phyloP scores from a whole-genome alignment of 495 filamentous ascomycete genomes.

The Peziza echinospora region DNA sequence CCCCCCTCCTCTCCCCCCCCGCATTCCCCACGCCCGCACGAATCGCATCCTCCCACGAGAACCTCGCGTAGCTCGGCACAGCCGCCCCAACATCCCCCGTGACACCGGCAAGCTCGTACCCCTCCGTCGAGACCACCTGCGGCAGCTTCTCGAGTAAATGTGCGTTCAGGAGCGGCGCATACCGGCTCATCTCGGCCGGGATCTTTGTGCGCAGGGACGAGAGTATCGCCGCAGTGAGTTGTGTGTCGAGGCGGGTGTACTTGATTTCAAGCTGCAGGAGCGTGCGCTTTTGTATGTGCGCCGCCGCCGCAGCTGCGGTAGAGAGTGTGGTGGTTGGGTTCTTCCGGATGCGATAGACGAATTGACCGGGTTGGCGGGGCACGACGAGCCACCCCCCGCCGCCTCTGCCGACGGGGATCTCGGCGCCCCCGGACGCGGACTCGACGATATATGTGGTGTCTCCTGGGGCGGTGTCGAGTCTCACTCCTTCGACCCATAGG shows the following conservation, averaged over 20 bases:
- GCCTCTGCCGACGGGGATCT: constrained; percentile 27
- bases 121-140: constrained; percentile 28
- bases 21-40: constrained; percentile 16
- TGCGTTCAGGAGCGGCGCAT: constrained; percentile 27
- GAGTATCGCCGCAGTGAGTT: background rate
- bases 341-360: constrained; percentile 60
- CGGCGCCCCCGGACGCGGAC: constrained; percentile 42
- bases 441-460: constrained; percentile 7
- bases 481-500: constrained; percentile 47
- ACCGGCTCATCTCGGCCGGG: constrained; percentile 23
- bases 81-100: constrained; percentile 24
- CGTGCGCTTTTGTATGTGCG: background rate
- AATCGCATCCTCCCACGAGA: constrained; percentile 18
- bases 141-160: constrained; percentile 32
- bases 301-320: background rate
- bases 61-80: no score
- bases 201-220: constrained; percentile 5
- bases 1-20: constrained; percentile 6
- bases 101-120: constrained; percentile 36
- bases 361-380: constrained; percentile 54
- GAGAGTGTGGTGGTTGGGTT: constrained; percentile 9
- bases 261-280: background rate
- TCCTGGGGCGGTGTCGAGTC: constrained; percentile 46
- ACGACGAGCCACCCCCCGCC: constrained; percentile 43
- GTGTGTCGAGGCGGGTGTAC: background rate